Conservation (phyloP, 2,329 filamentous ascomycete genomes). For the Boeremia exigua region DNA sequence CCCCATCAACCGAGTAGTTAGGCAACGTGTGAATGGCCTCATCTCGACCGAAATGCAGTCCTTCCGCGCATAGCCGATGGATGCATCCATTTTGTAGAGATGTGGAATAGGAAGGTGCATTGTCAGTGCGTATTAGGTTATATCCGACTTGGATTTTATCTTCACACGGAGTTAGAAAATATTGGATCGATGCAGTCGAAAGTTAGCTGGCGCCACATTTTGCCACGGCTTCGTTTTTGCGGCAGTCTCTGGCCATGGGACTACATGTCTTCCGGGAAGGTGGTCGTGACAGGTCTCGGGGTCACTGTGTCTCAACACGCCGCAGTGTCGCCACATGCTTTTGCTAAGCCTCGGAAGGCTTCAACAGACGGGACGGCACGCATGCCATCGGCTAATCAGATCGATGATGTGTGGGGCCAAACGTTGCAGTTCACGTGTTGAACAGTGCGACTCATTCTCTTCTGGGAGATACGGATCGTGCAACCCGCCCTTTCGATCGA, state of each 20-base stretch:
- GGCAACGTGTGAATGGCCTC: background rate
- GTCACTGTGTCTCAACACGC: background rate
- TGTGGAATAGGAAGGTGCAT: conserved; percentile 7
- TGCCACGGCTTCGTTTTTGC: background rate
- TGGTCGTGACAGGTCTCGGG: background rate
- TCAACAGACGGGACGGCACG: conserved; percentile 14
- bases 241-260: background rate
- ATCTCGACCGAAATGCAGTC: background rate
- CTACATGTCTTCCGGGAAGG: background rate
- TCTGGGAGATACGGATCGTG: background rate
- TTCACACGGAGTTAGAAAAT: background rate
- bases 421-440: background rate
- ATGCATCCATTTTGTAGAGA: background rate
- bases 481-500: background rate
- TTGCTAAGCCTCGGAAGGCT: background rate
- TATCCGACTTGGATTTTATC: background rate
- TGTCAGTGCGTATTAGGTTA: too few relatives aligned
- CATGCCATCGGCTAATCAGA: conserved; percentile 6
- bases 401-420: conserved; percentile 1
- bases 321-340: conserved; percentile 1
- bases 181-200: conserved; percentile 1
- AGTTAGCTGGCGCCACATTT: background rate
- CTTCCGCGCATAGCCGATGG: background rate
- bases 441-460: background rate
- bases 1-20: background rate